A percentile compares a stretch with the other conserved stretches of the same genome.
These are phyloP conservation scores for Viridothelium virens DNA, from an alignment of 495 filamentous ascomycete genomes.

Conservation along the genomic window DNA sequence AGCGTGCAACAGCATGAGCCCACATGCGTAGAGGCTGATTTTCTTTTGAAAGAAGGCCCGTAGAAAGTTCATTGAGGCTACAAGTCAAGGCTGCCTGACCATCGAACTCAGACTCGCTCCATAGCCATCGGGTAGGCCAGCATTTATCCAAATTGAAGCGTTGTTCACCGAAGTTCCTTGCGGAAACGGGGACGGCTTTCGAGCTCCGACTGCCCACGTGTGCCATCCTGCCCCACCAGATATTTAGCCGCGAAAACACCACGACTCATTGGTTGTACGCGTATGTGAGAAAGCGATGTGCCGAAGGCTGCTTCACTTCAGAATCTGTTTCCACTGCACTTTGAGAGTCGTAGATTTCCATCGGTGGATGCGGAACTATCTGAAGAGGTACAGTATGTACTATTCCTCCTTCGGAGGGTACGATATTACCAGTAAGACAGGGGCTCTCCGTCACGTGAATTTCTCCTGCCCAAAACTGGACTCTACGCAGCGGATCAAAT, in stretches of 20 bases:
- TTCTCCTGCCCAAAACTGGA: too few species aligned
- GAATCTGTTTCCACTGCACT: too few species aligned
- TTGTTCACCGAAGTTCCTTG: background rate
- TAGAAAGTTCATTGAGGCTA: background rate
- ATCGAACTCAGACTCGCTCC: background rate
- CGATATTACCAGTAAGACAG: too few species aligned
- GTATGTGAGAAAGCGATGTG: background rate
- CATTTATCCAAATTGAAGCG: constrained; percentile 10
- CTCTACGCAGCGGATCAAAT: too few species aligned
- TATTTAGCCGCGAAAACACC: background rate
- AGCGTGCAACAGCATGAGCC: too few species aligned
- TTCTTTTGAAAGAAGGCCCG: background rate
- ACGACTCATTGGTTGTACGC: background rate
- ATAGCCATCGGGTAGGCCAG: background rate
- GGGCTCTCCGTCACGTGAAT: too few species aligned
- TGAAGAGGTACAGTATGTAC: too few species aligned
- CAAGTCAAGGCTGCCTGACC: background rate
- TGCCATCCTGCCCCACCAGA: too few species aligned
- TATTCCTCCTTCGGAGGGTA: too few species aligned
- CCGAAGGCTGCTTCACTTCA: background rate
- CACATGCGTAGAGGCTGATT: too few species aligned
- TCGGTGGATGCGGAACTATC: too few species aligned
- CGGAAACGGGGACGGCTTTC: background rate
- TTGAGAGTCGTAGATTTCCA: too few species aligned
- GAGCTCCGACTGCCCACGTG: background rate